These are phyloP conservation scores for Leccinum solheimii DNA, from an alignment of 1,284 basidiomycete species.

Conservation along the genomic window DNA sequence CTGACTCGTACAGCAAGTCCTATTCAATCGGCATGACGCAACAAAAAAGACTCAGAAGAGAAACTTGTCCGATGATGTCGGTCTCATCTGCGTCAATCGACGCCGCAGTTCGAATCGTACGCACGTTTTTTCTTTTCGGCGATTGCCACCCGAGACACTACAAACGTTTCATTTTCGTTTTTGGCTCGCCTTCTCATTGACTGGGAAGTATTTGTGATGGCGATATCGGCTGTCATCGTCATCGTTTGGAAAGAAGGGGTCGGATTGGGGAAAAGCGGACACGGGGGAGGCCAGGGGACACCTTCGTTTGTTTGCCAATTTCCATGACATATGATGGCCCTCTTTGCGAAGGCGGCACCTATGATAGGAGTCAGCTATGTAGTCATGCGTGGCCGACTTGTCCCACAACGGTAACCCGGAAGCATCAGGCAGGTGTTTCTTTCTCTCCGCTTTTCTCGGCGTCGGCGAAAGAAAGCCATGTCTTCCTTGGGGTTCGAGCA, in stretches of 20 bases:
- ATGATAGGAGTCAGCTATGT: neutral
- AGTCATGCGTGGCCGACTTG: neutral
- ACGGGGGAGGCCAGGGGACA: neutral
- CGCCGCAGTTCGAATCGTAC: neutral
- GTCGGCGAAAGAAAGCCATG: slow-evolving; percentile 4
- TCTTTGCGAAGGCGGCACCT: neutral
- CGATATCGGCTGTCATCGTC: neutral
- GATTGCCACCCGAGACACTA: neutral
- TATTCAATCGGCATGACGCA: neutral
- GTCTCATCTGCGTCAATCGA: neutral
- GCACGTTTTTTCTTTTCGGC: neutral
- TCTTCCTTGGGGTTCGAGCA: slow-evolving; percentile 5
- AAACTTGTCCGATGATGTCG: slow-evolving; percentile 15
- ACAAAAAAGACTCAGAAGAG: neutral
- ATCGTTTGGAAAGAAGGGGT: neutral
- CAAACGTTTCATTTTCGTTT: slow-evolving; percentile 1
- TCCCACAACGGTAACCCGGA: neutral
- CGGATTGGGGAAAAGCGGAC: neutral
- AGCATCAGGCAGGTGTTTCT: neutral
- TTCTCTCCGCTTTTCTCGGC: neutral
- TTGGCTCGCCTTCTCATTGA: neutral
- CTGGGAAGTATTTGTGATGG: neutral
- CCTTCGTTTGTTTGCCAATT: neutral
- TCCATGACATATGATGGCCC: neutral
- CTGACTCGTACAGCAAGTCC: neutral